Evolutionary conservation across 1,139 yeast genomes (phyloP), one percentile per base, ranked within the genome.

Genomic region (Candida labiduridarum): DNA sequence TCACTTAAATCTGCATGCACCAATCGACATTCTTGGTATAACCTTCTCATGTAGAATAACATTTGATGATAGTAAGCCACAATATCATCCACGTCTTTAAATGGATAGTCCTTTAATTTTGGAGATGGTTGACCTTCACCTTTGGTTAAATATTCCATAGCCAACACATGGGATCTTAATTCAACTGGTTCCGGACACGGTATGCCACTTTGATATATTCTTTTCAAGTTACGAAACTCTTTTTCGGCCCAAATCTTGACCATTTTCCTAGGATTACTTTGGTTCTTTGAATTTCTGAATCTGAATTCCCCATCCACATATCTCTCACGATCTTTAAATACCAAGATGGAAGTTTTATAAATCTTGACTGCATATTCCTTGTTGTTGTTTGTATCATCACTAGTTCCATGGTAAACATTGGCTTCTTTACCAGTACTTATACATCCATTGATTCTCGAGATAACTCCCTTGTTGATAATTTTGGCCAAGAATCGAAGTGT

Each of bases 161-260:
- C 96, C 54, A 95, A 73, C 2, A 95, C 97, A 69, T 95, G 97
- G 31, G 92, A 82, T 59, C 89, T 84, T 53, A 95, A 78, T 59
- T 89, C 96, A 16, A 90, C 68, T 1, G 99, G 99, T 63, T 89
- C 87, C 0, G 99, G 99, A 49, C 92, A 87, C 12, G 96, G 96
- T 44, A 95, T 88, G 0, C 96, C 96, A 52, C 84, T 80, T 46
- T 79, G 69, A 64, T 88, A 76, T 22, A 95, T 76, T 63, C 99
- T 78, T 64, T 89, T 92, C 67, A 95, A 76, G 64, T 95, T 95
- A 51, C 99, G 74, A 60, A 91, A 92, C 68, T 95, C 99, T 64
- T 95, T 95, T 66, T 95, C 99, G 0, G 99, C 99, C 99, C 99
- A 95, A 33, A 92, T 79, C 66, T 90, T 89, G 53, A 95, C 97